These are phyloP conservation scores for Fusarium tanahbumbuense DNA, from an alignment of 2,329 filamentous ascomycete species.

Conservation along the genomic window DNA sequence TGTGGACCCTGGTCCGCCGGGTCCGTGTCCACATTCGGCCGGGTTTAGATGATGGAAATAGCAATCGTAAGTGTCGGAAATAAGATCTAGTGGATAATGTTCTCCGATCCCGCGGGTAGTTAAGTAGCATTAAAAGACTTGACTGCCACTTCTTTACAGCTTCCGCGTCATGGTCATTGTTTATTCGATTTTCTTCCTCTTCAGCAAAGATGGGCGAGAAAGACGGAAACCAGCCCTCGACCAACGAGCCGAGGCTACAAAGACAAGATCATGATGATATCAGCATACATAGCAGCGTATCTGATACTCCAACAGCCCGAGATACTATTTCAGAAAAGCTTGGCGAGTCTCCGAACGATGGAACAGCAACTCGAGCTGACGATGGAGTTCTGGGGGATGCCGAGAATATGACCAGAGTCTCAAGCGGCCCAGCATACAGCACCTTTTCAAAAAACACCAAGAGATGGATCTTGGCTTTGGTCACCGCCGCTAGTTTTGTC, in stretches of 20 bases:
- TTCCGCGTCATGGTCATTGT: conserved; percentile 11
- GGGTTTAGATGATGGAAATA: conserved; percentile 36
- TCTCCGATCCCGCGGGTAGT: conserved; percentile 42
- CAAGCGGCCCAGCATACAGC: conserved; percentile 46
- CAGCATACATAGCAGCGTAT: conserved; percentile 12
- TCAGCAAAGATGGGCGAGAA: conserved; percentile 27
- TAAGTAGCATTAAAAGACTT: conserved; percentile 30
- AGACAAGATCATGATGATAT: conserved; percentile 22
- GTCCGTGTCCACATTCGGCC: conserved; percentile 10
- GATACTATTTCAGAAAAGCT: conserved; percentile 18
- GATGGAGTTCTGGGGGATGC: conserved; percentile 30
- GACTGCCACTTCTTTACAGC: conserved; percentile 6
- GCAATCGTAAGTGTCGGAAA: conserved; percentile 30
- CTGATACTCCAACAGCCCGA: conserved; percentile 3
- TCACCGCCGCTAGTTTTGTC: conserved; percentile 64
- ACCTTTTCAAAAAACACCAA: conserved; percentile 54
- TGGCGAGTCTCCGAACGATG: conserved; percentile 2
- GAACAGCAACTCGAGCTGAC: not conserved
- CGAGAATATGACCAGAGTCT: conserved; percentile 38
- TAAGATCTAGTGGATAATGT: conserved; percentile 27
- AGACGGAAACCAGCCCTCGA: conserved; percentile 9
- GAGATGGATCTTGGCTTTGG: conserved; percentile 65
- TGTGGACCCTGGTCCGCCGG: conserved; percentile 18
- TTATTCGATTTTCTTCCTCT: not conserved
- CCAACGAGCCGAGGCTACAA: not conserved